Evolutionary conservation across 1,139 yeast species (phyloP), one percentile per base, ranked within the genome.

Genomic region (Candida tropicalis): DNA sequence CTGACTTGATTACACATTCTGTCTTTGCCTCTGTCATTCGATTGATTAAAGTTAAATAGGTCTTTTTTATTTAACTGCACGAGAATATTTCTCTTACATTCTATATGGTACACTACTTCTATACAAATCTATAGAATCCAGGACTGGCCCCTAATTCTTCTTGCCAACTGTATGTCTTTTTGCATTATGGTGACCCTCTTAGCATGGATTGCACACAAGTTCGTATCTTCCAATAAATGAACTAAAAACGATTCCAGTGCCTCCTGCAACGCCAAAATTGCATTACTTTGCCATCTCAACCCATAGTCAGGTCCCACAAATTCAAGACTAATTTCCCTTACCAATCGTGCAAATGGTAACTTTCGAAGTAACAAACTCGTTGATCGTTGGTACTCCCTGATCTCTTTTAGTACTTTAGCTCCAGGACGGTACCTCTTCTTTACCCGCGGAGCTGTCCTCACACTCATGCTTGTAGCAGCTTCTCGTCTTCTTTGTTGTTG

Each of bases 131-230:
- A 39, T 26, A 33, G 20, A n/a, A 22, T 27, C 43, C 38, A 40
- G 11, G 36, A 16, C 20, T 41, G 40, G 1, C 97, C 97, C 52
- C 97, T 75, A 41, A 91, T 82, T 58, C 97, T 74, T 61, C 97
- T 76, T 2, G 97, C 98, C 54, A 91, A 71, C 57, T 89, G 96
- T 52, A 91, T 84, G 60, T 91, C 98, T 62, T 87, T 88, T 57
- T 87, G 91, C 96, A 89, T 89, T 22, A 91, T 87, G 0, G 98
- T 91, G 16, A 91, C 96, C 52, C 98, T 73, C 59, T 88, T 90
- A 2, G 97, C 97, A 62, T 91, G 98, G 27, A 89, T 73, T 4
- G 97, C 97, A 66, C 96, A 80, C 40, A 91, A 64, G 56, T 90
- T 90, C 7, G 97, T 90, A 60, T 91, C 97, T 60, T 91, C 97